A percentile compares a stretch with the other conserved stretches of the same genome.
Evolutionary conservation across 805 yeast genomes (phyloP).

Genomic region (Sugiyamaella mastotermitis): DNA sequence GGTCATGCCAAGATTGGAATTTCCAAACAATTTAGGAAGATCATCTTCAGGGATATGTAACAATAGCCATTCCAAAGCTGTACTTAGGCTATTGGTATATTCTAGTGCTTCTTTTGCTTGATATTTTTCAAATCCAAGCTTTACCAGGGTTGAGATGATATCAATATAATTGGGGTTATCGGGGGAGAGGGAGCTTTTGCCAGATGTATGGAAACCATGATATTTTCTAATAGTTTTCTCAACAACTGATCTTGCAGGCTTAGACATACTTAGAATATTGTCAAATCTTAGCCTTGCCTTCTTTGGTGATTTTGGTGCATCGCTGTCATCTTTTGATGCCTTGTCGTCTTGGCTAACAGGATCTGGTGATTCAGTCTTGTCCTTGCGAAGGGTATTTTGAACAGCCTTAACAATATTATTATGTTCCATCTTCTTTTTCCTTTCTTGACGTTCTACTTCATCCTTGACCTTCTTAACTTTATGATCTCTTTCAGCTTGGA

Average conservation of each 20-base stretch:
- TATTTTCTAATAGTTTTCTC: conserved; percentile 47
- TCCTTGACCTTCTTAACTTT: conserved; percentile 49
- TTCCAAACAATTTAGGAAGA: conserved; percentile 47
- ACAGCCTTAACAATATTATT: conserved; percentile 20
- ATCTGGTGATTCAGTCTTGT: conserved; percentile 1
- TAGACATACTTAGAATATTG: conserved; percentile 50
- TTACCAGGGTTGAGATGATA: conserved; percentile 29
- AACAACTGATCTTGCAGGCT: conserved; percentile 54
- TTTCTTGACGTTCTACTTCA: conserved; percentile 14
- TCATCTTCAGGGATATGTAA: conserved; percentile 95
- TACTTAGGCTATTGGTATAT: conserved; percentile 44
- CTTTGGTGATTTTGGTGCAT: not conserved
- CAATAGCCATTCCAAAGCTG: conserved; percentile 67
- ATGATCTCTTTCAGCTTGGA: conserved; percentile 56
- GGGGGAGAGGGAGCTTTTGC: conserved; percentile 8
- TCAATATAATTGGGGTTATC: conserved; percentile 3
- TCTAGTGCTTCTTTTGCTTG: conserved; percentile 70
- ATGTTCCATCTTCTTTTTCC: conserved; percentile 10
- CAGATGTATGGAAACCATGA: conserved; percentile 38
- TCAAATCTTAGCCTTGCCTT: conserved; percentile 30
- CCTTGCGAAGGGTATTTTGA: conserved; percentile 9
- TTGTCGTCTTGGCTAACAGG: not conserved
- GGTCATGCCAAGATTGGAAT: conserved; percentile 27
- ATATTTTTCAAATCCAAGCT: conserved; percentile 59
- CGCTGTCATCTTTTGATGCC: not conserved